Base-by-base conservation (phyloP, 495 filamentous ascomycete genomes). In the Trichoderma gamsii region DNA sequence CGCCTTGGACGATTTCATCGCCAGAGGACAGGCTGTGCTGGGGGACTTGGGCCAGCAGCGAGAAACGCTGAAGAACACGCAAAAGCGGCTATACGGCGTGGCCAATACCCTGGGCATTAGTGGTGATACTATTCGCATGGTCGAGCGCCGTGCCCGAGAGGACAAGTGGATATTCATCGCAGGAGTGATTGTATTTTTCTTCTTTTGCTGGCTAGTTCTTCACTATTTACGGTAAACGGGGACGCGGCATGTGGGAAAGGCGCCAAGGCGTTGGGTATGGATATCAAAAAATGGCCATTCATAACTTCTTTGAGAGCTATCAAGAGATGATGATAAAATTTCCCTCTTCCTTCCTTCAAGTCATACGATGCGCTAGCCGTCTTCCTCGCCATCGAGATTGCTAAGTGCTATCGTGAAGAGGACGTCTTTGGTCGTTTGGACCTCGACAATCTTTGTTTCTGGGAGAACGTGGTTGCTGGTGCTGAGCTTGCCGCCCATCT, bases 101-200 rank as follows among this genome's bases (percentile, higher is more conserved):
- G 95, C 91, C 8, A 98, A 96, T 73, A 98, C 96, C 38, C 79
- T 99, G 69, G 95, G 95, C 9, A 85, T 99, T 44, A 93, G 89
- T 76, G 93, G 94, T 38, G 96, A 98, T 76, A 99, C 95, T 6
- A 99, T 99, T 68, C 86, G 96, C 16, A 97, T 93, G 91, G 83
- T 99, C 64, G 93, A 98, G 77, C 81, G 95, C 73, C 84, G 95
- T 69, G 93, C 95, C 66, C 89, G 85, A 77, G 88, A 97, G 82
- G 95, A 99, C 73, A 97, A 97, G 79, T 98, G 93, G 94, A 96
- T 99, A 35, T 99, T 99, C 77, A 90, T 90, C 86, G 89, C 76
- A 16, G 92, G 95, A 0, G 92, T 96, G 25, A 76, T 96, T 43
- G 75, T 93, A n/a, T 99, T 99, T 78, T 90, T 98, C 69, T 76